phyloP scores from a whole-genome alignment of 371 early-diverging fungal genomes.

The Mucor lusitanicus region DNA sequence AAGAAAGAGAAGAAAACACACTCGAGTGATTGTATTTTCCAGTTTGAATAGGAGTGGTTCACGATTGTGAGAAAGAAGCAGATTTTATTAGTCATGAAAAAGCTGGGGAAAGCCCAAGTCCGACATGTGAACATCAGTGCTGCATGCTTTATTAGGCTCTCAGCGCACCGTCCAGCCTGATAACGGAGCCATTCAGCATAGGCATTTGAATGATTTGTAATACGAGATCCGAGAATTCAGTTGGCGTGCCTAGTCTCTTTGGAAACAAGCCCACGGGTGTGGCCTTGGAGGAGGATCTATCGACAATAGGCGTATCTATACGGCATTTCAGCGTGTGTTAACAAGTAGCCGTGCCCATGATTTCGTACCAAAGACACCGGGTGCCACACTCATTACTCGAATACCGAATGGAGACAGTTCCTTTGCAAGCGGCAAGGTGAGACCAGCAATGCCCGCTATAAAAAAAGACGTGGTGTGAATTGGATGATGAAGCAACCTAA shows the following conservation, averaged over 20 bases:
- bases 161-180: conserved; percentile 63
- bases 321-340: too few species aligned
- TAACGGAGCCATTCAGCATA: conserved; percentile 62
- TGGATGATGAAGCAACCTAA: too few species aligned
- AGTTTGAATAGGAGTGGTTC: not conserved
- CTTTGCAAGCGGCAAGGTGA: conserved; percentile 64
- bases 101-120: conserved; percentile 1
- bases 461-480: too few species aligned
- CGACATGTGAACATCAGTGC: conserved; percentile 6
- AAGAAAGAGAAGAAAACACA: not conserved
- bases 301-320: conserved; percentile 43
- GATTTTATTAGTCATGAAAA: conserved; percentile 5
- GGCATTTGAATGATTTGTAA: conserved; percentile 51
- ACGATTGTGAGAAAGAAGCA: conserved; percentile 3
- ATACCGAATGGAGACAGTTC: conserved; percentile 56
- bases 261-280: conserved; percentile 41
- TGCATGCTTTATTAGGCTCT: conserved; percentile 12
- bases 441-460: conserved; percentile 54
- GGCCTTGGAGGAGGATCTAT: not conserved
- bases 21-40: not conserved
- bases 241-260: conserved; percentile 45
- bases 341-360: too few species aligned
- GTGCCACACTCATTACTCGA: conserved; percentile 63
- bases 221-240: conserved; percentile 59
- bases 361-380: conserved; percentile 64